A percentile compares a stretch with the other conserved stretches of the same genome.
phyloP scores from a whole-genome alignment of 257 asterid species.

The Perilla frutescens region DNA sequence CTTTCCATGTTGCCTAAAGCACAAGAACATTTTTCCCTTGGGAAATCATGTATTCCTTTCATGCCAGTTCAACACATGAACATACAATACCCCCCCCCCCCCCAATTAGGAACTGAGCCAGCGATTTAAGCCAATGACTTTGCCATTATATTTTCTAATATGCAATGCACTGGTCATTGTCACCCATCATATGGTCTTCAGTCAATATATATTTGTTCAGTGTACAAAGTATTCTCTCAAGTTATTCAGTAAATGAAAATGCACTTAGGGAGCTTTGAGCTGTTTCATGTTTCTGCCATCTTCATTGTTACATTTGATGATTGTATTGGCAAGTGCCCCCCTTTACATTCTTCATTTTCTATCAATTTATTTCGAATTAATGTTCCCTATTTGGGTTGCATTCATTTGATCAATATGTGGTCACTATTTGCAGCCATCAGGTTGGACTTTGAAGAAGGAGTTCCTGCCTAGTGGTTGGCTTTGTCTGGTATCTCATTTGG shows the following conservation, averaged over 20 bases:
- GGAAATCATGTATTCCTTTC: background rate
- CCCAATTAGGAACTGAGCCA: background rate
- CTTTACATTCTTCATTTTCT: background rate
- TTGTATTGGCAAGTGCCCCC: background rate
- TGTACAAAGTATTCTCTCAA: background rate
- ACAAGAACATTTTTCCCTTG: background rate
- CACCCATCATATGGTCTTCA: background rate
- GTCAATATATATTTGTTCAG: background rate
- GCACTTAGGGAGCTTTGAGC: background rate
- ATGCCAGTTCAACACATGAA: background rate
- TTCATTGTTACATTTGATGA: constrained; percentile 4
- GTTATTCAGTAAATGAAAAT: constrained; percentile 7
- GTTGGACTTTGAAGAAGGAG: constrained; percentile 94
- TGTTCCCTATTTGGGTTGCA: constrained; percentile 12
- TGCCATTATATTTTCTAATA: background rate
- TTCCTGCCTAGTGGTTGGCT: constrained; percentile 95
- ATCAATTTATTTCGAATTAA: constrained; percentile 1
- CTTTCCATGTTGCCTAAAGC: background rate
- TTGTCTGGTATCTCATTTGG: constrained; percentile 71
- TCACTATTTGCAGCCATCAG: constrained; percentile 76
- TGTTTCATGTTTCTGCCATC: constrained; percentile 1
- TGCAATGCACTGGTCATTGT: too few species aligned
- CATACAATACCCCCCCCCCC: background rate
- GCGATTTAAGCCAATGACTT: background rate
- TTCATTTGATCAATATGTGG: constrained; percentile 8